These are phyloP conservation scores for Aspergillus intermedius DNA, from an alignment of 2,329 filamentous ascomycete species.

Conservation along the genomic window DNA sequence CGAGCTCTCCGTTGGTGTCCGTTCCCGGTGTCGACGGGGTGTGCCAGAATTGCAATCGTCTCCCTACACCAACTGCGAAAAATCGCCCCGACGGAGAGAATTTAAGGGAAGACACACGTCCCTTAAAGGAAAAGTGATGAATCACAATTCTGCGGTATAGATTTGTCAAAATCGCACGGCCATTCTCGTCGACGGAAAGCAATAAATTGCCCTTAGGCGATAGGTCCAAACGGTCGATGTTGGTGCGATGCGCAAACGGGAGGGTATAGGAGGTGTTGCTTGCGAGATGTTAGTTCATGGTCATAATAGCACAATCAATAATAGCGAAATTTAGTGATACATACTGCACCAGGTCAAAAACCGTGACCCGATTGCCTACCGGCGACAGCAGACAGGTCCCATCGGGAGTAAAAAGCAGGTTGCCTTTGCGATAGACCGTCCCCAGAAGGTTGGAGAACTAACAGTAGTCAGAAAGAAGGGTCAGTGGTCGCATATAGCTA, in stretches of 20 bases:
- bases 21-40: constrained; percentile 84
- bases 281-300: constrained; percentile 5
- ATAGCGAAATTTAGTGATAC: constrained; percentile 2
- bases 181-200: constrained; percentile 89
- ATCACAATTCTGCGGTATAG: constrained; percentile 77
- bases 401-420: constrained; percentile 92
- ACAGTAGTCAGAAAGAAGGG: constrained; percentile 2
- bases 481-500: background rate
- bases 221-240: constrained; percentile 81
- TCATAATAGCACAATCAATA: background rate
- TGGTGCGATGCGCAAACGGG: constrained; percentile 77
- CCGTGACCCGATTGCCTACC: constrained; percentile 89
- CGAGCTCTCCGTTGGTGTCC: constrained; percentile 70
- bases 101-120: constrained; percentile 71
- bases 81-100: constrained; percentile 88
- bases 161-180: constrained; percentile 87
- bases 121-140: constrained; percentile 92
- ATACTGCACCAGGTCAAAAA: constrained; percentile 95
- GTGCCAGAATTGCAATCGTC: constrained; percentile 91
- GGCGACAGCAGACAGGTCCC: constrained; percentile 93
- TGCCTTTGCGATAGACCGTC: constrained; percentile 97
- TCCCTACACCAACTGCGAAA: constrained; percentile 82
- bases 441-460: constrained; percentile 98
- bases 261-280: constrained; percentile 50
- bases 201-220: constrained; percentile 87